Evolutionary conservation across 352 stramenopile genomes (phyloP), one percentile per base, ranked within the genome.

Genomic region (Aphanomyces invadans): DNA sequence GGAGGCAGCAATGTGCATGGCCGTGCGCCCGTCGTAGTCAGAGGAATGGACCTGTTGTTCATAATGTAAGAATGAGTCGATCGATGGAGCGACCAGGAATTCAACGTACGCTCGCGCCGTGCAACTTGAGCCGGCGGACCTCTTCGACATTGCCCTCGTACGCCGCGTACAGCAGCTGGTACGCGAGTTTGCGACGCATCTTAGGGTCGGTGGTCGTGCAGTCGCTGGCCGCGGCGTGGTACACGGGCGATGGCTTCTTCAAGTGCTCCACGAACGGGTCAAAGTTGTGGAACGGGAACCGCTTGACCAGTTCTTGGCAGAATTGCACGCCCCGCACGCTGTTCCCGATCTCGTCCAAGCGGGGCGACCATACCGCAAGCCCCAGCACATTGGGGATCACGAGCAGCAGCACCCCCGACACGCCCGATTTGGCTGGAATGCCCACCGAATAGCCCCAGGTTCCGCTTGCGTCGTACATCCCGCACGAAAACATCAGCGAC

Each of bases 1-100:
- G 2, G 70, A 79, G n/a, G 80, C 72, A 1, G 83, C 78, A 2
- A 95, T 71, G 67, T 95, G 86, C 12, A 92, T 60, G 11, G 79
- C 80, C 1, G 86, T 90, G 21, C 86, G 68, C 28, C 76, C 70
- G 71, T 95, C 86, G 62, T 81, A 81, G 62, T 81, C 74, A 1
- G 38, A 39, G 4, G 38, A 42, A 17, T 42, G 32, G 12, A 60
- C 31, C 52, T 60, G 15, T 42, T 60, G 28, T 25, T 17, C 4
- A 12, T 44, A 9, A 9, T 56, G 5, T 39, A n/a, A 39, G 29
- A 44, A 19, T 29, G 5, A 60, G 36, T 42, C 48, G n/a, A 56
- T 9, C 10, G 19, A 33, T 19, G 4, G 19, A 32, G 32, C 15
- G 44, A 52, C 15, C n/a, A n/a, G n/a, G n/a, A n/a, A n/a, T n/a